Evolutionary conservation across 2,329 filamentous ascomycete species (phyloP).

Genomic region (Aspergillus uvarum): DNA sequence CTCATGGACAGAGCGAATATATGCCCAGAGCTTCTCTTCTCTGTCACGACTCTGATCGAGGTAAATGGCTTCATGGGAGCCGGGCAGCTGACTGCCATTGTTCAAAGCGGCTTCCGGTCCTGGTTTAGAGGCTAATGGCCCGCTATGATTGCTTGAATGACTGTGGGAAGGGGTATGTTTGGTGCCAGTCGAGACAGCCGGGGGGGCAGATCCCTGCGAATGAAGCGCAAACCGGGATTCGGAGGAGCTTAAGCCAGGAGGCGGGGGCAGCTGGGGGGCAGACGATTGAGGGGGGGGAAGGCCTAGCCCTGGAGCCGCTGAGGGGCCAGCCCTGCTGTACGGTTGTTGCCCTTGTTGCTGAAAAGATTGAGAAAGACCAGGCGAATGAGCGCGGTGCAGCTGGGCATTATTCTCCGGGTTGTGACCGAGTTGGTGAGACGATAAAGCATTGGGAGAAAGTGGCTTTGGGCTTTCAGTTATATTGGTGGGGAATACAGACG

Average conservation of each 20-base stretch:
- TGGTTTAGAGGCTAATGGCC: conserved; percentile 27
- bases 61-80: conserved; percentile 24
- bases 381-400: conserved; percentile 45
- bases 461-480: conserved; percentile 89
- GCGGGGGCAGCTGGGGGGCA: conserved; percentile 45
- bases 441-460: conserved; percentile 52
- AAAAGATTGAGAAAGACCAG: conserved; percentile 43
- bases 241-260: conserved; percentile 43
- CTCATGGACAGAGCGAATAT: conserved; percentile 45
- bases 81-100: conserved; percentile 19
- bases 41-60: conserved; percentile 34
- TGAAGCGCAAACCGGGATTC: conserved; percentile 47
- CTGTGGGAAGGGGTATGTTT: conserved; percentile 39
- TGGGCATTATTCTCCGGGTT: conserved; percentile 35
- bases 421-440: conserved; percentile 40
- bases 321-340: conserved; percentile 27
- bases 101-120: conserved; percentile 27
- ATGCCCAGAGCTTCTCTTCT: conserved; percentile 45
- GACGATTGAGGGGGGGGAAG: conserved; percentile 41
- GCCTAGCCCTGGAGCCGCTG: conserved; percentile 28
- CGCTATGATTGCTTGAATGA: conserved; percentile 36
- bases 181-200: conserved; percentile 32
- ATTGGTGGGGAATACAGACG: conserved; percentile 67
- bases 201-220: conserved; percentile 35
- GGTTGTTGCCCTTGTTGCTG: conserved; percentile 40